A percentile compares a stretch with the other conserved stretches of the same genome.
These are phyloP conservation scores for Sclerospora graminicola DNA, from an alignment of 352 stramenopile genomes.

Conservation along the genomic window DNA sequence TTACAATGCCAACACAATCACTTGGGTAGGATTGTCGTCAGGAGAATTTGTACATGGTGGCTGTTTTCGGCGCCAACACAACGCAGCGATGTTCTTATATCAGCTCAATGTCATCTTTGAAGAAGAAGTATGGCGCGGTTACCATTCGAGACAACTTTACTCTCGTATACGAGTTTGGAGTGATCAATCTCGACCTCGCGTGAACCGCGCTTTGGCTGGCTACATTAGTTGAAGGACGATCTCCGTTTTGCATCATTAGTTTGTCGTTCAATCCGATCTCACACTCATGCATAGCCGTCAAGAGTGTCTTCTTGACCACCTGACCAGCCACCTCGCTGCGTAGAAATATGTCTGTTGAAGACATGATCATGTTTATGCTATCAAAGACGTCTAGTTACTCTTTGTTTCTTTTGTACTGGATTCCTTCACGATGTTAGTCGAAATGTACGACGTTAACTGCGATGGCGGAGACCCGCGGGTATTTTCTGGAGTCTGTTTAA, in stretches of 20 bases:
- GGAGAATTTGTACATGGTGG: too few relatives aligned
- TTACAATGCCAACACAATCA: too few relatives aligned
- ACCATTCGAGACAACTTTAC: too few relatives aligned
- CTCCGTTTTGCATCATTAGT: constrained; percentile 97
- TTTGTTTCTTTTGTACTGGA: constrained; percentile 99
- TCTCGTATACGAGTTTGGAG: too few relatives aligned
- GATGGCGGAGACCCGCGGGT: constrained; percentile 89
- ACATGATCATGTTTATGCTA: constrained; percentile 95
- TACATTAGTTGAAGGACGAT: constrained; percentile 74
- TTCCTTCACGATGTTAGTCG: constrained; percentile 97
- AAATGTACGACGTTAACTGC: constrained; percentile 95
- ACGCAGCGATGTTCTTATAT: too few relatives aligned
- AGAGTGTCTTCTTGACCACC: constrained; percentile 99
- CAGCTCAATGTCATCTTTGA: too few relatives aligned
- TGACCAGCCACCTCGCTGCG: constrained; percentile 97
- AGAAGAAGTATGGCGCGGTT: too few relatives aligned
- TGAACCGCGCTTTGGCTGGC: too few relatives aligned
- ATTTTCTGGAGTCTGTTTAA: constrained; percentile 94
- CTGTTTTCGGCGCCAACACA: too few relatives aligned
- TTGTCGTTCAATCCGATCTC: constrained; percentile 99
- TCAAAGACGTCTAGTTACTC: constrained; percentile 99
- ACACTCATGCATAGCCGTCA: too few relatives aligned
- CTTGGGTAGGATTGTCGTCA: too few relatives aligned
- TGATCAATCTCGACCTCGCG: constrained; percentile 99
- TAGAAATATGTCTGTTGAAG: constrained; percentile 95